Percentiles rank a stretch among this genome's conserved stretches.
Evolutionary conservation across 257 asterid genomes (phyloP).

Genomic region (Nicotiana otophora): DNA sequence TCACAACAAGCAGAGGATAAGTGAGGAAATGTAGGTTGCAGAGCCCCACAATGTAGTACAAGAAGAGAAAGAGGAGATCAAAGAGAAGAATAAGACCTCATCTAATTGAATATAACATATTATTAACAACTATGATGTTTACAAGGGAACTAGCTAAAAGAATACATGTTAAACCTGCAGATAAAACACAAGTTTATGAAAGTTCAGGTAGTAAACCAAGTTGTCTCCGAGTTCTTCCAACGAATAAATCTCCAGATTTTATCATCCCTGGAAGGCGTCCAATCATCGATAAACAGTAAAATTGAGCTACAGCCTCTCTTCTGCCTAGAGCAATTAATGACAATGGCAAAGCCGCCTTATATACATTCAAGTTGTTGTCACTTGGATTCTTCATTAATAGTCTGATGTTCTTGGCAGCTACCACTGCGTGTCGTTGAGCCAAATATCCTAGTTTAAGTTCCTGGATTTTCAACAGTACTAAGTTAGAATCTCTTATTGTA

Average conservation of each 20-base stretch:
- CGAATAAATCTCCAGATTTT: constrained; percentile 79
- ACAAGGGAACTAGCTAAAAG: neutral
- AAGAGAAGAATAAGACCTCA: neutral
- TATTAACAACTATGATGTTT: neutral
- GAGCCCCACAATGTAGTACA: neutral
- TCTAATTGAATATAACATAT: neutral
- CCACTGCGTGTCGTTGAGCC: constrained; percentile 53
- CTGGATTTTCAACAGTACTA: constrained; percentile 22
- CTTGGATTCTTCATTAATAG: constrained; percentile 33
- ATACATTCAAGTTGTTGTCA: constrained; percentile 34
- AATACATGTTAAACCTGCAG: neutral
- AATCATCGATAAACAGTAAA: constrained; percentile 34
- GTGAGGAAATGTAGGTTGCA: neutral
- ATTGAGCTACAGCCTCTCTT: constrained; percentile 54
- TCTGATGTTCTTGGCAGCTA: constrained; percentile 69
- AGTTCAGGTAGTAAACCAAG: constrained; percentile 49
- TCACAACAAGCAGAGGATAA: neutral
- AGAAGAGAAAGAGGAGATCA: neutral
- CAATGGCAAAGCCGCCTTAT: constrained; percentile 51
- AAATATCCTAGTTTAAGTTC: constrained; percentile 82
- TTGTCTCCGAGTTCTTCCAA: constrained; percentile 43
- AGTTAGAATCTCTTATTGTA: neutral
- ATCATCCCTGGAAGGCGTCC: constrained; percentile 79
- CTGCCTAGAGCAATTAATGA: constrained; percentile 74
- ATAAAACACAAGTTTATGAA: neutral